Base-by-base conservation (phyloP, 2,329 filamentous ascomycete species). In the Epichloe glyceriae region DNA sequence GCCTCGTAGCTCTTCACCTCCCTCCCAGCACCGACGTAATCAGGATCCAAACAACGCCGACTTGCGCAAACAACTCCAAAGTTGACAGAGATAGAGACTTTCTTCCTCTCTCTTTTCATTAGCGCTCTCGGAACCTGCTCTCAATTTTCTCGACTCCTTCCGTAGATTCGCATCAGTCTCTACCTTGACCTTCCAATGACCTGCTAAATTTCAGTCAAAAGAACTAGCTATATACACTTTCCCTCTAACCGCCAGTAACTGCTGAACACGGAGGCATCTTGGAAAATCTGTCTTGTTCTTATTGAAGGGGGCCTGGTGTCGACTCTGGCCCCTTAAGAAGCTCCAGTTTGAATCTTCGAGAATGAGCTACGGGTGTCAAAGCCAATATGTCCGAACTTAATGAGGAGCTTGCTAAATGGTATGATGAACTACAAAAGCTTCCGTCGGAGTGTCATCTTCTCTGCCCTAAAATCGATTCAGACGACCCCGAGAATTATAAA, bases 401-500 rank as follows among this genome's bases (percentile, higher is more conserved):
- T 41, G 69, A 73, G 54, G 67, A 71, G 56, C 65, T 75, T 50
- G 64, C 60, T 17, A 62, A 66, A 50, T 71, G 69, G 62, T 73
- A 67, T 54, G 67, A 70, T 53, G 67, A 71, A 52, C 62, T 74
- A 2, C 66, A 70, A 44, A 61, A 64, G 30, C 65, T 76, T n/a
- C 68, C 70, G 3, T 41, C 63, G n/a, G 67, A 75, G 14, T 67
- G 72, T 22, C 85, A 89, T 60, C 71, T 87, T 49, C 77, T 88
- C 53, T 89, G 85, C 54, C 83, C 85, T 1, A 80, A 78, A 53
- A 65, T 79, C 51, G 68, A 72, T 57, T 76, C 81, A 45, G 77
- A 85, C 1, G 85, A 88, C 54, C 64, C 66, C 19, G 76, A 79
- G 55, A 75, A 82, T 58, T 88, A 88, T 65, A 64, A 64, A 47